Conservation (phyloP, 305 asterid genomes). For the Solanum hybrid region DNA sequence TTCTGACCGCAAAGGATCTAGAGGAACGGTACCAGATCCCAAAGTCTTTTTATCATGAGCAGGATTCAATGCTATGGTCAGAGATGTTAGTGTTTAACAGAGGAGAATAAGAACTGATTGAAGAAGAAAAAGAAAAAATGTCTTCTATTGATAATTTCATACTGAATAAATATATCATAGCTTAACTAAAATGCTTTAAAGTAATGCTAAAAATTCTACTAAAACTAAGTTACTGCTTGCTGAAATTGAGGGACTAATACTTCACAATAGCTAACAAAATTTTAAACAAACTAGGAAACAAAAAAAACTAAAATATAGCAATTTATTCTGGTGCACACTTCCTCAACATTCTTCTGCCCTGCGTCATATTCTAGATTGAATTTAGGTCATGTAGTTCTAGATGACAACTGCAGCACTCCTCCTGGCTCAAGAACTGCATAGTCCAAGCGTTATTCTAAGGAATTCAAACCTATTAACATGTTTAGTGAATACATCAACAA, state of each 20-base stretch:
- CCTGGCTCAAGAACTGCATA: not conserved
- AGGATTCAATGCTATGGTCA: conserved; percentile 86
- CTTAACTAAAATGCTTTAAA: too few species aligned
- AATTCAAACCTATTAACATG: not conserved
- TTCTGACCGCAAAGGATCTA: conserved; percentile 69
- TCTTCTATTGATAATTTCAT: not conserved
- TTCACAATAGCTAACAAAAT: not conserved
- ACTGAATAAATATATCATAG: not conserved
- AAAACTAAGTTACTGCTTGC: not conserved
- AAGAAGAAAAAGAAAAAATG: not conserved
- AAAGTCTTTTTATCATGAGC: conserved; percentile 85
- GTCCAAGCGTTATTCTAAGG: not conserved
- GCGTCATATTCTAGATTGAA: not conserved
- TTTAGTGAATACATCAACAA: not conserved
- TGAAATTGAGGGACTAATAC: not conserved
- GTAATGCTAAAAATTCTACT: not conserved
- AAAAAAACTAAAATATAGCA: not conserved
- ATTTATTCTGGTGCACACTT: not conserved
- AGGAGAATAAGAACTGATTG: not conserved
- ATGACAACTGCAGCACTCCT: not conserved
- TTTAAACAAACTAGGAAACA: not conserved
- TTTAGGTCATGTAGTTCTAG: not conserved
- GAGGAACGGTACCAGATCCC: conserved; percentile 89
- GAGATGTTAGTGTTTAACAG: conserved; percentile 23
- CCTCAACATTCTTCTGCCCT: not conserved